These are phyloP conservation scores for Trypanosoma platydactyli DNA, from an alignment of 208 protist genomes.

Conservation along the genomic window DNA sequence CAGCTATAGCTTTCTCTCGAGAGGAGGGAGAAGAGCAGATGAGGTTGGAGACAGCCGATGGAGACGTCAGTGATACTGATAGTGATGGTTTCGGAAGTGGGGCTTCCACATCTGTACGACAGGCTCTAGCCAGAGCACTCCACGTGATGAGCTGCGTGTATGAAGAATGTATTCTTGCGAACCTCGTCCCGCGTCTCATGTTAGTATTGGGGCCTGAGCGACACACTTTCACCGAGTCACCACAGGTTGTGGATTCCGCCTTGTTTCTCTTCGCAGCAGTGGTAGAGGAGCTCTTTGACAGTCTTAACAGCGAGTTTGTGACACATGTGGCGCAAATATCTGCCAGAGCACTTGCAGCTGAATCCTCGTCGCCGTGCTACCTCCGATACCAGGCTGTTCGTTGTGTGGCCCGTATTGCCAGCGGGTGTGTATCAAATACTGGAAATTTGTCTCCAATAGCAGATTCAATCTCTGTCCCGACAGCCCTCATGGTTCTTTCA, in stretches of 20 bases:
- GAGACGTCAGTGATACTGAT: conserved; percentile 9
- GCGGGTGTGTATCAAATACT: conserved; percentile 3
- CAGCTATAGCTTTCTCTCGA: background rate
- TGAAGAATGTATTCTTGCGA: conserved; percentile 10
- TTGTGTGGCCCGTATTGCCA: conserved; percentile 20
- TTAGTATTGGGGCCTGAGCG: background rate
- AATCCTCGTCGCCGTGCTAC: conserved; percentile 13
- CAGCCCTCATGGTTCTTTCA: conserved; percentile 23
- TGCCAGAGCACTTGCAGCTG: conserved; percentile 3
- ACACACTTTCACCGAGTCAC: background rate
- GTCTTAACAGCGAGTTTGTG: conserved; percentile 15
- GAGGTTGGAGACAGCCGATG: background rate
- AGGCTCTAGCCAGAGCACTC: conserved; percentile 26
- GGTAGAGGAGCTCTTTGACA: conserved; percentile 35
- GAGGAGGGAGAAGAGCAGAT: background rate
- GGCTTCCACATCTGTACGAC: conserved; percentile 14
- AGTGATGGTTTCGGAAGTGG: background rate
- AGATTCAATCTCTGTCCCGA: conserved; percentile 4
- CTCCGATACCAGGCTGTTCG: conserved; percentile 34
- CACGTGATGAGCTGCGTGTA: conserved; percentile 30
- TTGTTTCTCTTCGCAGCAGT: conserved; percentile 46
- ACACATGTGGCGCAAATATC: conserved; percentile 8
- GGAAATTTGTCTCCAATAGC: background rate
- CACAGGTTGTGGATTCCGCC: conserved; percentile 22
- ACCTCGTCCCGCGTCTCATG: conserved; percentile 14